phyloP scores from a whole-genome alignment of 2,329 filamentous ascomycete genomes.

The Pyricularia grisea region DNA sequence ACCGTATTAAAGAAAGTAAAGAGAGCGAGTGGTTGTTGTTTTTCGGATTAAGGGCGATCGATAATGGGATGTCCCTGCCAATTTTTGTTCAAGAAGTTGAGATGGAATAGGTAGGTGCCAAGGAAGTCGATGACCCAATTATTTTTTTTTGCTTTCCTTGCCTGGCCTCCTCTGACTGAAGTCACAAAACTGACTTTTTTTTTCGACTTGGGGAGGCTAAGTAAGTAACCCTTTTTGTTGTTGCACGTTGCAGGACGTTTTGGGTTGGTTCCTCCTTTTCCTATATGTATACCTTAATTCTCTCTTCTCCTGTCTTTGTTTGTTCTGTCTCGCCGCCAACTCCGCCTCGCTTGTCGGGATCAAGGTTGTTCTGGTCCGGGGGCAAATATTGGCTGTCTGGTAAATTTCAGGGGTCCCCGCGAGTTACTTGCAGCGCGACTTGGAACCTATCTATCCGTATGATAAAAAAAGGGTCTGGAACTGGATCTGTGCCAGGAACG shows the following conservation, averaged over 20 bases:
- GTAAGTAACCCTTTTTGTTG: background rate
- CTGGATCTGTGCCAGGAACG: background rate
- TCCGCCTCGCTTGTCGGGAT: background rate
- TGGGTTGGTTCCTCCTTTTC: background rate
- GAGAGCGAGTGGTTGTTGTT: background rate
- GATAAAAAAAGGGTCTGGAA: background rate
- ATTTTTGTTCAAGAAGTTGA: background rate
- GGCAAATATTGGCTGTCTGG: background rate
- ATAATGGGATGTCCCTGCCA: background rate
- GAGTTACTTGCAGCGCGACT: background rate
- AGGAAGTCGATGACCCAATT: background rate
- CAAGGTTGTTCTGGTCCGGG: background rate
- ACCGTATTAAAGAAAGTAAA: background rate
- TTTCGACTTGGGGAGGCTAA: background rate
- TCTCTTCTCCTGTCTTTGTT: background rate
- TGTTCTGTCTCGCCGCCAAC: background rate
- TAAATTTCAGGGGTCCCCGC: background rate
- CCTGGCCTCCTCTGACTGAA: background rate
- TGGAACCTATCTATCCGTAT: background rate
- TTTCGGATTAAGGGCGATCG: background rate
- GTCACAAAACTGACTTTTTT: no score
- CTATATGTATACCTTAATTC: background rate
- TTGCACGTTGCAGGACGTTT: background rate
- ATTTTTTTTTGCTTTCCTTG: background rate
- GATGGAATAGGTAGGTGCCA: background rate